A percentile compares a stretch with the other conserved stretches of the same genome.
These are phyloP conservation scores for Drosera spatulata DNA, from an alignment of 179 eudicot genomes.

Conservation along the genomic window DNA sequence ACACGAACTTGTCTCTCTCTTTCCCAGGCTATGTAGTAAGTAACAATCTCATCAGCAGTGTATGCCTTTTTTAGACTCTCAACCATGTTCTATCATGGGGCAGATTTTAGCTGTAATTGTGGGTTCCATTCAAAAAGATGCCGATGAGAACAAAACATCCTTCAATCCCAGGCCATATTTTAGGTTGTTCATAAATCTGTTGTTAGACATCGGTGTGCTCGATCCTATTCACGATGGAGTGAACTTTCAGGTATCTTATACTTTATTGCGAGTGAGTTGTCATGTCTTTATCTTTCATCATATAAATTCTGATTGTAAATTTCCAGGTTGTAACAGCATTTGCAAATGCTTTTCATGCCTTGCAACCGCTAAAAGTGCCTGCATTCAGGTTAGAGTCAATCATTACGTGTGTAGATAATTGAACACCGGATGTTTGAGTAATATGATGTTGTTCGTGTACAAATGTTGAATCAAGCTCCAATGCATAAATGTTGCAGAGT, in stretches of 20 bases:
- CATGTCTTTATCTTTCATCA: neutral
- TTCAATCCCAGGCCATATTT: slow-evolving; percentile 91
- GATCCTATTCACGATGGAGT: slow-evolving; percentile 83
- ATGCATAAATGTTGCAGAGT: too few relatives aligned
- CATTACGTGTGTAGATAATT: too few relatives aligned
- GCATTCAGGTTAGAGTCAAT: slow-evolving; percentile 56
- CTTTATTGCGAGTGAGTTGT: neutral
- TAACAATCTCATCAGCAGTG: neutral
- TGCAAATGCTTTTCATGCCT: slow-evolving; percentile 84
- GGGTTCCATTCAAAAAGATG: slow-evolving; percentile 68
- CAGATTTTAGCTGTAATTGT: slow-evolving; percentile 78
- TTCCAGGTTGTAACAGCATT: slow-evolving; percentile 76
- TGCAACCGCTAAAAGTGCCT: slow-evolving; percentile 90
- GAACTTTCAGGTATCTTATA: slow-evolving; percentile 63
- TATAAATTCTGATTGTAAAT: slow-evolving; percentile 6
- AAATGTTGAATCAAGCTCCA: too few relatives aligned
- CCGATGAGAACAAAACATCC: slow-evolving; percentile 66
- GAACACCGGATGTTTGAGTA: too few relatives aligned
- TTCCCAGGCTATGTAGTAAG: neutral
- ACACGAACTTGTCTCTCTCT: neutral
- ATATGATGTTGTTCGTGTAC: too few relatives aligned
- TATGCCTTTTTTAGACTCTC: neutral
- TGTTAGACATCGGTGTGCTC: slow-evolving; percentile 61
- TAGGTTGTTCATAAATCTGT: slow-evolving; percentile 82
- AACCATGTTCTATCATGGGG: neutral